Percentiles rank a stretch among this genome's conserved stretches.
Evolutionary conservation across 2,329 filamentous ascomycete genomes (phyloP).

Genomic region (Blastomyces silverae): DNA sequence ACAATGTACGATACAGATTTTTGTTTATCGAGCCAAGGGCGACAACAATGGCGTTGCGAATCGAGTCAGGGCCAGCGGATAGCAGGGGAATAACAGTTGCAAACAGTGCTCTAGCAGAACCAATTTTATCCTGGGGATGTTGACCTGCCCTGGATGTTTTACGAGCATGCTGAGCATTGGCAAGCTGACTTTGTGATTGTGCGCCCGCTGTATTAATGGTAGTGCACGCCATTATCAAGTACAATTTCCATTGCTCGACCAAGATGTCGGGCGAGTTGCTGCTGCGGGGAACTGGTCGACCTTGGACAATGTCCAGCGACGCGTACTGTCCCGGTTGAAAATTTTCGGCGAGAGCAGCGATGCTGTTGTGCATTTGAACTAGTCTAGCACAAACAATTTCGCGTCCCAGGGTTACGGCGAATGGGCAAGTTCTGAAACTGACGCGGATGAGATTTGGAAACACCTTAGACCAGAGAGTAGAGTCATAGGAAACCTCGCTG

Average conservation of each 20-base stretch:
- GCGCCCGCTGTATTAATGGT: slow-evolving; percentile 79
- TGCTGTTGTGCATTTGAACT: slow-evolving; percentile 83
- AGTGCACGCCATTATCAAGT: slow-evolving; percentile 93
- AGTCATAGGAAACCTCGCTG: slow-evolving; percentile 90
- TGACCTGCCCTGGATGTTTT: slow-evolving; percentile 66
- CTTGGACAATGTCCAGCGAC: slow-evolving; percentile 33
- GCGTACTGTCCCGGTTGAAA: slow-evolving; percentile 24
- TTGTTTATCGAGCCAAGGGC: slow-evolving; percentile 93
- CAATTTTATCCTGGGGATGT: slow-evolving; percentile 67
- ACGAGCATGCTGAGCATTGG: slow-evolving; percentile 65
- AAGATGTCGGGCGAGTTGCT: slow-evolving; percentile 64
- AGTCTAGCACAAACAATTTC: slow-evolving; percentile 90
- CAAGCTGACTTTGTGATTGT: slow-evolving; percentile 52
- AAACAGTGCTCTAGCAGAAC: slow-evolving; percentile 82
- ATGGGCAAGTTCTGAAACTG: slow-evolving; percentile 82
- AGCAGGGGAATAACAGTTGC: slow-evolving; percentile 84
- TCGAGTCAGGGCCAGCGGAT: slow-evolving; percentile 68
- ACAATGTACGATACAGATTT: slow-evolving; percentile 81
- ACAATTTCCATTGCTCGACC: slow-evolving; percentile 96
- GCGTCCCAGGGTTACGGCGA: slow-evolving; percentile 81
- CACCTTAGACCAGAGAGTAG: slow-evolving; percentile 94
- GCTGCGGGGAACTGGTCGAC: slow-evolving; percentile 43
- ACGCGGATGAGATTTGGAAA: slow-evolving; percentile 92
- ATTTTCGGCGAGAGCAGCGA: slow-evolving; percentile 69
- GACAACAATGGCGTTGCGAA: slow-evolving; percentile 82